phyloP scores from a whole-genome alignment of 2,329 filamentous ascomycete genomes.

The Fusarium sp. region DNA sequence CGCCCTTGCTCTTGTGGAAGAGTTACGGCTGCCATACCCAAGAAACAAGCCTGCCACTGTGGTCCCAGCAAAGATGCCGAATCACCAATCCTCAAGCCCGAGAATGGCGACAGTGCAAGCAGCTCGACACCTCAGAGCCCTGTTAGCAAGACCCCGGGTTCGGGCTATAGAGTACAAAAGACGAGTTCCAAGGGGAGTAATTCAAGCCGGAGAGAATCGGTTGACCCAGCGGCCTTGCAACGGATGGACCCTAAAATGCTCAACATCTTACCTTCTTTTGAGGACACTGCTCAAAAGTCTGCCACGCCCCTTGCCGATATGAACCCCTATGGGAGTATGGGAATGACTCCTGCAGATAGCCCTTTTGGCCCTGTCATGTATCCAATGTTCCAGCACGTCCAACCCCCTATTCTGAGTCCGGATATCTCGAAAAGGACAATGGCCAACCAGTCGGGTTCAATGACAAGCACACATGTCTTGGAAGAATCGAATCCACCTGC shows the following conservation, averaged over 20 bases:
- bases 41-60: conserved; percentile 67
- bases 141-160: conserved; percentile 43
- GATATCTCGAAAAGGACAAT: conserved; percentile 28
- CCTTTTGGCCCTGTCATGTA: conserved; percentile 46
- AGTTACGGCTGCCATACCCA: conserved; percentile 73
- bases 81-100: conserved; percentile 36
- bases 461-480: conserved; percentile 36
- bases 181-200: conserved; percentile 49
- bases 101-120: conserved; percentile 42
- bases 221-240: conserved; percentile 60
- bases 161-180: conserved; percentile 61
- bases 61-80: conserved; percentile 50
- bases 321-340: conserved; percentile 45
- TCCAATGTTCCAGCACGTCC: conserved; percentile 49
- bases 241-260: conserved; percentile 65
- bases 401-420: conserved; percentile 37
- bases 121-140: conserved; percentile 48
- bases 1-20: conserved; percentile 70
- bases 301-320: conserved; percentile 39
- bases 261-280: conserved; percentile 57
- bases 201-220: conserved; percentile 58
- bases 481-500: conserved; percentile 27
- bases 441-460: conserved; percentile 34
- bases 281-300: conserved; percentile 44
- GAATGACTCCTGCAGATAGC: conserved; percentile 44